Conservation (phyloP, 2,329 filamentous ascomycete species). For the Xylaria sp. region DNA sequence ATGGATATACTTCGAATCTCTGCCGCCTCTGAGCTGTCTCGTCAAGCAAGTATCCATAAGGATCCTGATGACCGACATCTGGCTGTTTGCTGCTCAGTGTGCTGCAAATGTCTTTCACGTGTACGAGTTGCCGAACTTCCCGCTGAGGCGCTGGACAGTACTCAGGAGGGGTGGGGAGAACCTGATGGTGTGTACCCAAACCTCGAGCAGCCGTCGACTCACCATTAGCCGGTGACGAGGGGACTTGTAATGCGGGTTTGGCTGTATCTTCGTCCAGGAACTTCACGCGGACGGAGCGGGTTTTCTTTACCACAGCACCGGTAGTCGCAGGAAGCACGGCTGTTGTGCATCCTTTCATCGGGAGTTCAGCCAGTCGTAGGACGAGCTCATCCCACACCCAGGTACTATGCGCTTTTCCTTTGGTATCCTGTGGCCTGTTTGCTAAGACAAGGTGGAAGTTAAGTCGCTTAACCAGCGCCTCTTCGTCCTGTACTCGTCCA, state of each 20-base stretch:
- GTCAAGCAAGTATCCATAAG: conserved; percentile 33
- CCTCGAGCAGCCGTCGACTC: neutral
- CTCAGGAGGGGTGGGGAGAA: neutral
- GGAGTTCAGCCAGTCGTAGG: conserved; percentile 24
- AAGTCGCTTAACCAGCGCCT: conserved; percentile 31
- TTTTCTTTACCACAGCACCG: conserved; percentile 14
- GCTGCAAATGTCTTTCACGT: conserved; percentile 34
- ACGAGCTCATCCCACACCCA: conserved; percentile 37
- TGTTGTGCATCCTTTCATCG: conserved; percentile 12
- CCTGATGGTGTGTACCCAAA: conserved; percentile 13
- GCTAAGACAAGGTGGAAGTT: conserved; percentile 28
- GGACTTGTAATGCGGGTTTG: neutral
- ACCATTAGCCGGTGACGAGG: neutral
- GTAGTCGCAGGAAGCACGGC: conserved; percentile 6
- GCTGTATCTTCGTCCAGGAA: conserved; percentile 13
- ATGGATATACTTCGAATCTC: conserved; percentile 28
- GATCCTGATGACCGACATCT: neutral
- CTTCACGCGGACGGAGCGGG: conserved; percentile 10
- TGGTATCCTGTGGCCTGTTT: conserved; percentile 21
- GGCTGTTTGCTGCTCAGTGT: conserved; percentile 17
- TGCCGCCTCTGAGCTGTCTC: conserved; percentile 16
- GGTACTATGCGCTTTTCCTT: conserved; percentile 23
- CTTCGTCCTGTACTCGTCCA: conserved; percentile 38
- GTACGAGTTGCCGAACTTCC: conserved; percentile 10
- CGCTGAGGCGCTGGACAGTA: neutral